Percentiles rank a stretch among this genome's conserved stretches.
Conservation (phyloP, 2,329 filamentous ascomycete species). For the Penicillium occitanis region DNA sequence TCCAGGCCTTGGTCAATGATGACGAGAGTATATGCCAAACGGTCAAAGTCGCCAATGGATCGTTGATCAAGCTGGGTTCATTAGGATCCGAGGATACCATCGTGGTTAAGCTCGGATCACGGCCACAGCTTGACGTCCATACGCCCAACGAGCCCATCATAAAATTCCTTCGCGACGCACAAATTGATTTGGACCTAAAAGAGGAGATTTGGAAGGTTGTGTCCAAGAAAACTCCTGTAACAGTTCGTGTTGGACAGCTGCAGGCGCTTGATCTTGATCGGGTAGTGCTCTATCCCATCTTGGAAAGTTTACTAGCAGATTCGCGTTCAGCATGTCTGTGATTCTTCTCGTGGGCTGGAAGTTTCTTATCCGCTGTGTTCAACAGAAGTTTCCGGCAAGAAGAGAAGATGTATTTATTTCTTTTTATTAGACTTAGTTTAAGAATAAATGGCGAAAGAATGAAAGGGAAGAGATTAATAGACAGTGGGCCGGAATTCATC, state of each 20-base stretch:
- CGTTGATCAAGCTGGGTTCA: slow-evolving; percentile 9
- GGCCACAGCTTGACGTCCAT: slow-evolving; percentile 16
- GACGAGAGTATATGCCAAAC: not conserved
- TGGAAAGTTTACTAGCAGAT: slow-evolving; percentile 11
- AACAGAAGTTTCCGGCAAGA: no score
- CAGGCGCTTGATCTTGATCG: slow-evolving; percentile 14
- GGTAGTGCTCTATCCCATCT: slow-evolving; percentile 3
- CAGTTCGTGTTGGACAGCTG: slow-evolving; percentile 7
- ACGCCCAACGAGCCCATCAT: slow-evolving; percentile 8
- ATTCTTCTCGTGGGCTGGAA: not conserved
- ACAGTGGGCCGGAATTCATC: no score
- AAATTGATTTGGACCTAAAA: slow-evolving; percentile 19
- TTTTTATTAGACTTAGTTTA: no score
- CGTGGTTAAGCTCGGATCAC: slow-evolving; percentile 9
- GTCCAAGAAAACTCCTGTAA: not conserved
- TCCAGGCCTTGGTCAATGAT: not conserved
- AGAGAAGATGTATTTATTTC: no score
- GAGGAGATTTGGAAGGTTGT: slow-evolving; percentile 7
- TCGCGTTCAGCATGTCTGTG: not conserved
- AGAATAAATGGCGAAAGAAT: no score
- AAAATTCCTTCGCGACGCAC: slow-evolving; percentile 18
- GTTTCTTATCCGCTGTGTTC: not conserved
- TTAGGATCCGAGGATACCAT: not conserved
- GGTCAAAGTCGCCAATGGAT: slow-evolving; percentile 15
- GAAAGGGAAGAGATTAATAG: no score